Evolutionary conservation across 2,329 filamentous ascomycete species (phyloP).

Genomic region (Pestalotiopsis sp.): DNA sequence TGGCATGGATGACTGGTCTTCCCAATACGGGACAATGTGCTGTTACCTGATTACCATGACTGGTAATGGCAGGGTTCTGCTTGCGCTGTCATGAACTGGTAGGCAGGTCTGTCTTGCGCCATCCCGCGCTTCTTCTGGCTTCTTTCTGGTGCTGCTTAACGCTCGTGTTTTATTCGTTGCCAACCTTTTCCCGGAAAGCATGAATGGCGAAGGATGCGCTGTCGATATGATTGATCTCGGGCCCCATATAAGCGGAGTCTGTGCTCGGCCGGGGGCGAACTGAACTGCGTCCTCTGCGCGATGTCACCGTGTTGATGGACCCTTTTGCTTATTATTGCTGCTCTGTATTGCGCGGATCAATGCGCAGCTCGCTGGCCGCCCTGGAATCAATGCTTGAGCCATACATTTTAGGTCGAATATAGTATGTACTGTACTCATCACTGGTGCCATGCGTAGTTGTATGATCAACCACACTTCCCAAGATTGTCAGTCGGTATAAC

Average conservation of each 20-base stretch:
- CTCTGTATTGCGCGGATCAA: too few relatives aligned
- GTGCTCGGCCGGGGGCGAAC: neutral
- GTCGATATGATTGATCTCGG: neutral
- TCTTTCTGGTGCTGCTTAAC: neutral
- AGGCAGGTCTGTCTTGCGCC: too few relatives aligned
- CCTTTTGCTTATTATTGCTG: neutral
- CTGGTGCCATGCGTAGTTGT: too few relatives aligned
- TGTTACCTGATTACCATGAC: neutral
- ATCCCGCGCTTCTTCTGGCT: neutral
- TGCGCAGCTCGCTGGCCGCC: neutral
- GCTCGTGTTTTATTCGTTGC: neutral
- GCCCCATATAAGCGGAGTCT: neutral
- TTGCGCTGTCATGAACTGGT: neutral
- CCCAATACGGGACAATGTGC: neutral
- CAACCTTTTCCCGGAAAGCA: neutral
- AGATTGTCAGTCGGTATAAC: neutral
- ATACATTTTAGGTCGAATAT: neutral
- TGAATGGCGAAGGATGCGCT: neutral
- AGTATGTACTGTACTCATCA: too few relatives aligned
- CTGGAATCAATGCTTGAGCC: neutral
- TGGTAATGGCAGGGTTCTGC: neutral
- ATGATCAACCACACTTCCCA: too few relatives aligned
- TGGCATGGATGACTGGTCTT: neutral
- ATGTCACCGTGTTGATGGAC: neutral
- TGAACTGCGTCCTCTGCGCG: neutral